A percentile compares a stretch with the other conserved stretches of the same genome.
These are phyloP conservation scores for Aspergillus piperis DNA, from an alignment of 2,329 filamentous ascomycete genomes.

Conservation along the genomic window DNA sequence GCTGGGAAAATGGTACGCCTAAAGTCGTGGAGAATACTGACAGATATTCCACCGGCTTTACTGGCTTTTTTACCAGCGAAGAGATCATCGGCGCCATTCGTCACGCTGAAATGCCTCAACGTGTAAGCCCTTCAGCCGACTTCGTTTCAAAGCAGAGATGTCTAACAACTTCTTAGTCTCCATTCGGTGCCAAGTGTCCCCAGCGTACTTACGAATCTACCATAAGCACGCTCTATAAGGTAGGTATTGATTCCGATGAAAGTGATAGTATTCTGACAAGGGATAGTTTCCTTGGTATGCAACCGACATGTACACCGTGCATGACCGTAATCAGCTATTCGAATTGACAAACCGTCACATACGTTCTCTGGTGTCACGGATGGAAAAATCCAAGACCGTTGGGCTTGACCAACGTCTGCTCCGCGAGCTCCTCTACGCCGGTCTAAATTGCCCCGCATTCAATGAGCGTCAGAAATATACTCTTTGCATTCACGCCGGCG, in stretches of 20 bases:
- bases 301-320: conserved; percentile 47
- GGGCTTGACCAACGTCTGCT: conserved; percentile 44
- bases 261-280: conserved; percentile 13
- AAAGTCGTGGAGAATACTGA: conserved; percentile 39
- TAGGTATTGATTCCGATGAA: conserved; percentile 22
- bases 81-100: conserved; percentile 51
- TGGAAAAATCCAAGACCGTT: conserved; percentile 47
- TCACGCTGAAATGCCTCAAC: conserved; percentile 52
- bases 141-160: not conserved
- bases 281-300: conserved; percentile 54
- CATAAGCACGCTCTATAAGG: conserved; percentile 55
- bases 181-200: conserved; percentile 51
- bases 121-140: conserved; percentile 42
- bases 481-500: conserved; percentile 32
- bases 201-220: conserved; percentile 57
- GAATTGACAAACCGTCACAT: conserved; percentile 57
- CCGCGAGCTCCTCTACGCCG: conserved; percentile 42
- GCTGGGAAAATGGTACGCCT: conserved; percentile 45
- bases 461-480: conserved; percentile 47
- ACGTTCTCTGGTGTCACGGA: conserved; percentile 66
- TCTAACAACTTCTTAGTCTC: conserved; percentile 40
- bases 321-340: conserved; percentile 51
- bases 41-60: conserved; percentile 52
- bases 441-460: conserved; percentile 46
- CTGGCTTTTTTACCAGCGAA: conserved; percentile 54